A percentile compares a stretch with the other conserved stretches of the same genome.
phyloP scores from a whole-genome alignment of 2,329 filamentous ascomycete genomes.

The Byssoonygena ceratinophila region DNA sequence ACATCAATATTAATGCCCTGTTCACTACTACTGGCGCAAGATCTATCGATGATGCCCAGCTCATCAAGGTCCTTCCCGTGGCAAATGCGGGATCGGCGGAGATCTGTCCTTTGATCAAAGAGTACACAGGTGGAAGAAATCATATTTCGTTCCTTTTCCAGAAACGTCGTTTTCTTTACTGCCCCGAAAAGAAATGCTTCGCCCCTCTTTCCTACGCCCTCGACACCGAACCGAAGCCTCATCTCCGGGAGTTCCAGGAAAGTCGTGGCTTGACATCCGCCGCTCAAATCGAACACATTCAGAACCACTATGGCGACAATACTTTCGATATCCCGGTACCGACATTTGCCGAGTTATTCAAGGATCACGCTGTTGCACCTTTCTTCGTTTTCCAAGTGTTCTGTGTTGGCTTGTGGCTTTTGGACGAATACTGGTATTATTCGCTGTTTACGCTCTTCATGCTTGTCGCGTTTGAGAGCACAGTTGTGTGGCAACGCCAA shows the following conservation, averaged over 20 bases:
- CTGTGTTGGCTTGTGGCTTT: constrained; percentile 95
- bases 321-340: constrained; percentile 97
- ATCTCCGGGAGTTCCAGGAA: constrained; percentile 65
- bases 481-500: constrained; percentile 97
- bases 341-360: constrained; percentile 88
- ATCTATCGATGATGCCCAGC: constrained; percentile 59
- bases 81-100: constrained; percentile 83
- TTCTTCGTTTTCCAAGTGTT: constrained; percentile 99
- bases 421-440: constrained; percentile 99
- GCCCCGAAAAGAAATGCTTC: constrained; percentile 61
- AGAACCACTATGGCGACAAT: constrained; percentile 91
- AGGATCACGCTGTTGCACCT: constrained; percentile 94
- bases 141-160: constrained; percentile 90
- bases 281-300: constrained; percentile 65
- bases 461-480: constrained; percentile 95
- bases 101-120: constrained; percentile 70
- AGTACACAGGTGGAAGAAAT: constrained; percentile 62
- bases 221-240: constrained; percentile 73
- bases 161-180: constrained; percentile 89
- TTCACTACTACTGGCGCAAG: constrained; percentile 69
- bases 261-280: constrained; percentile 63
- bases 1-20: constrained; percentile 68
- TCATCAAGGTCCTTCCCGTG: constrained; percentile 87
- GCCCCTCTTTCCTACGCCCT: constrained; percentile 71
- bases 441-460: constrained; percentile 98